Base-by-base conservation (phyloP, 495 filamentous ascomycete genomes). In the Xylaria grammica region DNA sequence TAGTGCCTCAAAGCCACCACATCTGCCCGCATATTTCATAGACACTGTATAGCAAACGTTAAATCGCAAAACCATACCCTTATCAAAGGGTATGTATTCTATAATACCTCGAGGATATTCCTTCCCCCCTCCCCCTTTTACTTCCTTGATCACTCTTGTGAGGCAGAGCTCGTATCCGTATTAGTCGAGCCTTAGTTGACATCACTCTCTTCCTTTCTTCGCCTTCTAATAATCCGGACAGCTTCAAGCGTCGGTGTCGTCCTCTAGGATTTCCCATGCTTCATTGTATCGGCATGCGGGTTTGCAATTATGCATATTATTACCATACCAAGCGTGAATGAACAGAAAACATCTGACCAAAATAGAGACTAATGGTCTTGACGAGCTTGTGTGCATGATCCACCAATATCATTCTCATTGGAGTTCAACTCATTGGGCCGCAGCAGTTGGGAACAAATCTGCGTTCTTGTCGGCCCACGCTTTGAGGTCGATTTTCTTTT, bases 391-490 rank as follows among this genome's bases (percentile, higher is more conserved):
- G 15, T 42, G 19, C 13, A 45, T 22, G 26, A 29, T 38, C 50
- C 22, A 26, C 38, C 9, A 55, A 55, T 29, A n/a, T 19, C 1
- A 46, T 38, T 27, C 42, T 8, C 11, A 24, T 15, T 42, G n/a
- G 27, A 44, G 8, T 13, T 10, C 42, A 32, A 24, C 19, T 61
- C 76, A 80, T 63, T 79, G 70, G 44, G 67, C 69, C 27, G 74
- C 60, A 26, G 79, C 73, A 30, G 67, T 76, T 57, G 79, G 78
- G 65, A 81, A 81, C 27, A 75, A 68, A 63, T 69, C 68, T 24
- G 76, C 78, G 58, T 83, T 78, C 56, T 74, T 78, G 72, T 80
- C 73, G 56, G 75, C 74, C 79, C 82, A 82, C 15, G 72, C 69
- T 48, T 70, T 72, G 60, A 82, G 65, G 61, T 85, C 74, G 19